Percentiles rank a stretch among this genome's conserved stretches.
Evolutionary conservation across 1,139 yeast genomes (phyloP).

Genomic region (Suhomyces atakaporum): DNA sequence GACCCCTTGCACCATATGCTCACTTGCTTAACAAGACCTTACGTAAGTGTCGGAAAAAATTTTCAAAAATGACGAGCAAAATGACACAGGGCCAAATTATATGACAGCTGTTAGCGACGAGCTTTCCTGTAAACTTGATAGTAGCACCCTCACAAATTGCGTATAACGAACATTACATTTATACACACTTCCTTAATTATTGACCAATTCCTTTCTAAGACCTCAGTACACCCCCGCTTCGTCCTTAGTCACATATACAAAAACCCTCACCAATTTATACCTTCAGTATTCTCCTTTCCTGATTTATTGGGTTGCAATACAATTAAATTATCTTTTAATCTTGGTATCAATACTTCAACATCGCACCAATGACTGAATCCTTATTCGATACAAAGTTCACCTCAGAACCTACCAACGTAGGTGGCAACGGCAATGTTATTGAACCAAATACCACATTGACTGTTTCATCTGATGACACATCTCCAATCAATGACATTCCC

Average conservation of each 20-base stretch:
- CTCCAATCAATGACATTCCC: not conserved
- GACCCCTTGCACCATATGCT: not conserved
- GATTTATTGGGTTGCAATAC: not conserved
- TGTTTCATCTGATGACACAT: constrained; percentile 1
- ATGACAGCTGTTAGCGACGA: constrained; percentile 6
- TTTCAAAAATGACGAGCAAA: constrained; percentile 13
- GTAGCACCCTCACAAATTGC: constrained; percentile 1
- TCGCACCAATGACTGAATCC: constrained; percentile 38
- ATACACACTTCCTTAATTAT: not conserved
- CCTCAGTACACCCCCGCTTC: not conserved
- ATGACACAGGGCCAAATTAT: constrained; percentile 5
- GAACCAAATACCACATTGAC: constrained; percentile 2
- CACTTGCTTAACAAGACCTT: constrained; percentile 6
- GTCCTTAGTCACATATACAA: no score
- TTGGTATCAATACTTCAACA: not conserved
- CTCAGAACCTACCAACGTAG: constrained; percentile 21
- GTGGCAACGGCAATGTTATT: constrained; percentile 6
- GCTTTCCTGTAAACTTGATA: not conserved
- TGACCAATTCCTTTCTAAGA: not conserved
- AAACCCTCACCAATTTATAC: not conserved
- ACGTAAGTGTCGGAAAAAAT: constrained; percentile 12
- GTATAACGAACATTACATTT: not conserved
- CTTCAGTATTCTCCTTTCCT: not conserved
- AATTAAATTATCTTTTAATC: not conserved
- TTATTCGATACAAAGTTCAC: constrained; percentile 43